Base-by-base conservation (phyloP, 495 filamentous ascomycete species). In the Penicillium manginii region DNA sequence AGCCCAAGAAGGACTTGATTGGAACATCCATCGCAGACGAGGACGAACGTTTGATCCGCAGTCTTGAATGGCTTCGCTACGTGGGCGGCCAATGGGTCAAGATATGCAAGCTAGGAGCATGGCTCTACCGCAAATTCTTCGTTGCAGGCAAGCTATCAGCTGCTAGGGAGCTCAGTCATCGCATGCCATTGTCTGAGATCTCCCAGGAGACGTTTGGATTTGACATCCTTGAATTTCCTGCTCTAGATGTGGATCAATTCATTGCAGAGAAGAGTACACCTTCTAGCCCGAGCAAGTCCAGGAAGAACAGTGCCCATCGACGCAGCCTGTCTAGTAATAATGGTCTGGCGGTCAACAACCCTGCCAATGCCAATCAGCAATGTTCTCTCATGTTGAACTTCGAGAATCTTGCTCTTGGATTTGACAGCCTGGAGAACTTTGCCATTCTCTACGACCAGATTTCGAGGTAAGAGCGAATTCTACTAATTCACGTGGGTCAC, bases 21-120 rank as follows among this genome's bases (percentile, higher is more conserved):
- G 87, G 87, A 17, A 81, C 84, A 4, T 78, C 84, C 40, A 66
- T 85, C 15, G 81, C 84, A 14, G 69, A 73, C 14, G 72, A 83
- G 50, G 91, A 96, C 57, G 83, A 89, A 48, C 74, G 83, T 42
- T 75, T 97, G 56, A 91, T 97, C 50, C 83, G 87, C 37, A 85
- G 88, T 53, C 70, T 97, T 54, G 90, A 96, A 63, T 98, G 94
- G 94, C 87, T 91, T 67, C 72, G 90, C 58, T 75, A 88, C 46
- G 78, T 91, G 14, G 86, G 89, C 23, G 87, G 82, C 2, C 79
- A 91, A 54, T 91, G 89, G 81, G 69, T 78, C 26, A 81, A 89
- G 57, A 88, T 91, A 3, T 91, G 93, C 72, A 61, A 76, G 15
- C 80, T 83, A 37, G 86, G 89, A 35, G 78, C 82, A 31, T 73